These are phyloP conservation scores for Collybia mongolica DNA, from an alignment of 768 basidiomycete genomes.

Conservation along the genomic window DNA sequence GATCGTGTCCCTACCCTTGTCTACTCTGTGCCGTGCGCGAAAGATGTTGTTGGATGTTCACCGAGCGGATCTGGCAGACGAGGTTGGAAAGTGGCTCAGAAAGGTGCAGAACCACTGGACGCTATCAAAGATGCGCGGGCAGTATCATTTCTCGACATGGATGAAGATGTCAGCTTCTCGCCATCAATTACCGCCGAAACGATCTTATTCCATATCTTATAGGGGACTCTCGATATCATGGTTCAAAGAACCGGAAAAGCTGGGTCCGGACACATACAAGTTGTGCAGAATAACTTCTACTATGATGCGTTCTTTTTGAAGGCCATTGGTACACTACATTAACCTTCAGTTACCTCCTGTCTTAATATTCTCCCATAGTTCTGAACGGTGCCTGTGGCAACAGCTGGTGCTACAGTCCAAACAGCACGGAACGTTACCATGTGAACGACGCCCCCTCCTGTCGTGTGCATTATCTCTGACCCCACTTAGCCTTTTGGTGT, in stretches of 20 bases:
- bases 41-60: conserved; percentile 57
- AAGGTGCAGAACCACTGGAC: conserved; percentile 61
- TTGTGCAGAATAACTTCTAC: conserved; percentile 97
- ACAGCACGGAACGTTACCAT: conserved; percentile 66
- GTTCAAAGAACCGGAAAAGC: conserved; percentile 79
- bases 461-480: not conserved
- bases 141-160: conserved; percentile 84
- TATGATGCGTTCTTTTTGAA: conserved; percentile 99
- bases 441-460: conserved; percentile 41
- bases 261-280: conserved; percentile 60
- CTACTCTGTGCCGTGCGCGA: conserved; percentile 59
- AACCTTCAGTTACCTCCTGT: not conserved
- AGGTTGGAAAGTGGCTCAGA: conserved; percentile 57
- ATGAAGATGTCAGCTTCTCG: conserved; percentile 81
- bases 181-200: not conserved
- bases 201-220: not conserved
- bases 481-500: conserved; percentile 81
- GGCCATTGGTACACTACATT: conserved; percentile 69
- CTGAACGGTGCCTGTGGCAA: conserved; percentile 91
- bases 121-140: conserved; percentile 75
- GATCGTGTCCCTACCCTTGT: conserved; percentile 59
- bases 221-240: conserved; percentile 92
- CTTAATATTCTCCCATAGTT: conserved; percentile 43
- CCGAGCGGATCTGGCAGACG: conserved; percentile 50
- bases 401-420: conserved; percentile 67